Conservation (phyloP, 2,329 filamentous ascomycete species). For the Chaetomiaceae sp. region DNA sequence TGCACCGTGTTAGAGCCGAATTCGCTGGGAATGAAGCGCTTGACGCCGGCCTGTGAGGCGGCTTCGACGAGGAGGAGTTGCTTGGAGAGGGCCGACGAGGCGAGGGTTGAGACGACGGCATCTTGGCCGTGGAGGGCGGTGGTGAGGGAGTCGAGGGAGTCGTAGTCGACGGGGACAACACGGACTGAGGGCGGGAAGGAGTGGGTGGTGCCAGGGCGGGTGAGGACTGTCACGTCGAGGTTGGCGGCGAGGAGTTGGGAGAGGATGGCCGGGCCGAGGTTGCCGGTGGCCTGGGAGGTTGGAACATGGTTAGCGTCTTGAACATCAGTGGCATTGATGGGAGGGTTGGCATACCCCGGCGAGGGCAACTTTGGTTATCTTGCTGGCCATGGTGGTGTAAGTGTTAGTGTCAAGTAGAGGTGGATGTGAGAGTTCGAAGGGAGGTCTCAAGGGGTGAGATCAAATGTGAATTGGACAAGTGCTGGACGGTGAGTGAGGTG, state of each 20-base stretch:
- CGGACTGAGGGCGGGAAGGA: slow-evolving; percentile 34
- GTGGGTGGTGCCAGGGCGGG: slow-evolving; percentile 39
- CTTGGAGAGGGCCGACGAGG: slow-evolving; percentile 36
- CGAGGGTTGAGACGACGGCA: slow-evolving; percentile 48
- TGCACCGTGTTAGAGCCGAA: slow-evolving; percentile 35
- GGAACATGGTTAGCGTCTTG: neutral
- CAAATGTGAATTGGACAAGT: too few relatives aligned
- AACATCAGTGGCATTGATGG: neutral
- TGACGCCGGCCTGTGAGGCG: slow-evolving; percentile 51
- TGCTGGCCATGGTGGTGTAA: neutral
- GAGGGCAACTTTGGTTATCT: neutral
- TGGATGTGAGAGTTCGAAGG: neutral
- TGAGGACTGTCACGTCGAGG: slow-evolving; percentile 49
- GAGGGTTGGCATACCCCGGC: slow-evolving; percentile 7
- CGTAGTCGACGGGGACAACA: slow-evolving; percentile 45
- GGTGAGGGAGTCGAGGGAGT: slow-evolving; percentile 38
- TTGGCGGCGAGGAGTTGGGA: slow-evolving; percentile 27
- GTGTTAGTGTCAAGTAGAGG: neutral
- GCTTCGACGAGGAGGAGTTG: slow-evolving; percentile 53
- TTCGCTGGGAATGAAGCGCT: slow-evolving; percentile 54
- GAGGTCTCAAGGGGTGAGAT: neutral
- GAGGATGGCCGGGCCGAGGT: slow-evolving; percentile 28
- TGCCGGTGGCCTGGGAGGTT: slow-evolving; percentile 29
- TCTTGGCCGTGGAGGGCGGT: slow-evolving; percentile 48
- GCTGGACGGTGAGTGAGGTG: too few relatives aligned